phyloP scores from a whole-genome alignment of 352 stramenopile species.

The Phytopythium ostracodes region DNA sequence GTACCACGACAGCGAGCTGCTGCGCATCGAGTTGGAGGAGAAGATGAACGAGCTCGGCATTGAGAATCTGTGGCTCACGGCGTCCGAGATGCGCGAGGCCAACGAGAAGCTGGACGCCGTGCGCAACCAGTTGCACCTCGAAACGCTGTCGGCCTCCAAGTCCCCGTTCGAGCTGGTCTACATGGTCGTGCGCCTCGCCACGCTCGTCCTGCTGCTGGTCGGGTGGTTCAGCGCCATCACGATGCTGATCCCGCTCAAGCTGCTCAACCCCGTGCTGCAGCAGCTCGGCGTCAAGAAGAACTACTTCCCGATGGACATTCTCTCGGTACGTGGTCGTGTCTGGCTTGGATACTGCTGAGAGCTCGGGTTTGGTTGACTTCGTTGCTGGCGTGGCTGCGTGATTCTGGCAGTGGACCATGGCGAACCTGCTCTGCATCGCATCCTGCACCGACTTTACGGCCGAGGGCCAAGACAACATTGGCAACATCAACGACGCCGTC shows the following conservation, averaged over 20 bases:
- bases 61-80: slow-evolving; percentile 48
- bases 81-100: slow-evolving; percentile 40
- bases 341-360: not conserved
- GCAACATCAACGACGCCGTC: slow-evolving; percentile 53
- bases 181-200: slow-evolving; percentile 63
- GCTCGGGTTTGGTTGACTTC: not conserved
- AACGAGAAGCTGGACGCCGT: slow-evolving; percentile 58
- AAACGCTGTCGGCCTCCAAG: slow-evolving; percentile 37
- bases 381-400: slow-evolving; percentile 2
- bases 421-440: slow-evolving; percentile 49
- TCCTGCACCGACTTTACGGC: slow-evolving; percentile 41
- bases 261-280: slow-evolving; percentile 41
- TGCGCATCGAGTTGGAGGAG: slow-evolving; percentile 79
- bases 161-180: slow-evolving; percentile 54
- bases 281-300: slow-evolving; percentile 68
- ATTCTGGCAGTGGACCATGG: slow-evolving; percentile 24
- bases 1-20: slow-evolving; percentile 65
- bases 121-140: slow-evolving; percentile 58
- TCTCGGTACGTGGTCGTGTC: slow-evolving; percentile 30
- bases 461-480: slow-evolving; percentile 52
- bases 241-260: slow-evolving; percentile 64
- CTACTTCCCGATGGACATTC: slow-evolving; percentile 72
- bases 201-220: slow-evolving; percentile 64
- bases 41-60: slow-evolving; percentile 64
- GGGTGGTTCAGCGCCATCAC: slow-evolving; percentile 70